Conservation (phyloP, 1,284 basidiomycete species). For the Cryptococcus floricola region DNA sequence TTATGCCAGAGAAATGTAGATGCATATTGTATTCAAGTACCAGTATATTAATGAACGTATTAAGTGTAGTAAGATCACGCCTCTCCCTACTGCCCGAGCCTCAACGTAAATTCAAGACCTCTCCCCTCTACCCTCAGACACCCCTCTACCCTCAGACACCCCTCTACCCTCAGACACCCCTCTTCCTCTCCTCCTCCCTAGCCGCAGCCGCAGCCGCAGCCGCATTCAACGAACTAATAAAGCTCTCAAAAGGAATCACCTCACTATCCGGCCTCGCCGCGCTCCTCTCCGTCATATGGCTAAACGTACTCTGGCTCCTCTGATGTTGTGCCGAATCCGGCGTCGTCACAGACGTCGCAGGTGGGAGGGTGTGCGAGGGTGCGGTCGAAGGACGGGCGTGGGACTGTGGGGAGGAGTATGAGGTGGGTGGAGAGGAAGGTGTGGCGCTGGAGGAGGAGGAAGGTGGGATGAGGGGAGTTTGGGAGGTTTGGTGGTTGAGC, state of each 20-base stretch:
- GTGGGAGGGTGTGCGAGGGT: not conserved
- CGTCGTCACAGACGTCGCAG: not conserved
- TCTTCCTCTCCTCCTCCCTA: constrained; percentile 1
- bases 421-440: not conserved
- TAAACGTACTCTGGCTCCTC: not conserved
- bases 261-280: constrained; percentile 31
- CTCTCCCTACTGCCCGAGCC: too few relatives aligned
- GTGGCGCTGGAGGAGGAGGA: not conserved
- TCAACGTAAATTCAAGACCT: too few relatives aligned
- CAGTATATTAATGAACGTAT: too few relatives aligned
- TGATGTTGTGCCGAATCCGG: not conserved
- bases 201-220: not conserved
- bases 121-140: too few relatives aligned
- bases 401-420: not conserved
- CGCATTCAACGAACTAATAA: constrained; percentile 10
- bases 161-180: not conserved
- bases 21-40: too few relatives aligned
- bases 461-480: not conserved
- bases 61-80: too few relatives aligned
- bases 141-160: too few relatives aligned
- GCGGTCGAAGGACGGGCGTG: not conserved
- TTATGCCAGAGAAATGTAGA: too few relatives aligned
- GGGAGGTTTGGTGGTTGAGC: not conserved
- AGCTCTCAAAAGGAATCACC: constrained; percentile 28
- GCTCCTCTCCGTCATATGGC: constrained; percentile 5